Evolutionary conservation across 164 flowering plant genomes (phyloP), one percentile per base, ranked within the genome.

Genomic region (Umbellularia californica): DNA sequence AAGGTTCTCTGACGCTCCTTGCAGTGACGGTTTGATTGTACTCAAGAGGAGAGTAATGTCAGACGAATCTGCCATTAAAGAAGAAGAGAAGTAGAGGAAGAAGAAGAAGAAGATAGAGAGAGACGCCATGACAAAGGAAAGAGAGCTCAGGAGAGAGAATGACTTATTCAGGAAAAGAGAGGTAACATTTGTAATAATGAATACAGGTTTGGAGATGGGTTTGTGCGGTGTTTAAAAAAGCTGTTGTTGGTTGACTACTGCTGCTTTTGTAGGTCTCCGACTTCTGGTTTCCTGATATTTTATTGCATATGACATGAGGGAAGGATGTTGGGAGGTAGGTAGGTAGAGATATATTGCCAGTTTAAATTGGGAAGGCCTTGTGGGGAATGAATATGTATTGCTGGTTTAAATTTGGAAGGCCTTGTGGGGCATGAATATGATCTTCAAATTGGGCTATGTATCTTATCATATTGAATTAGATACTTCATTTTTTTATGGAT

Each of bases 1-100:
- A 6, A 92, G 74, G 77, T 88, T 93, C 24, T 87, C 88, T 27
- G 82, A 13, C 70, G 74, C 71, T 6, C 98, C 98, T 79, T 87
- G 87, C 0, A 95, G 82, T 24, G 97, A 85, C 52, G 92, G 78
- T 76, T 91, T 95, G 82, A 95, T 87, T 64, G 84, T 88, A 63
- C 74, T 72, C 69, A 92, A 65, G 1, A 95, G 79, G 77, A 95
- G 88, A 78, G 82, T 86, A 58, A 86, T 92, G 68, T 95, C 99
- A 27, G 89, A 25, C 50, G 51, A n/a, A 1, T 28, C 28, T 33
- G 65, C 22, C 6, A 13, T 19, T 30, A 28, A 2, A 3, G 51
- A 19, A 58, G 65, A 52, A 12, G 33, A 51, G 55, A 58, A 68
- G 50, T 22, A 33, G 20, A 68, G 15, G 65, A 23, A 4, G 71